Evolutionary conservation across 306 rosid genomes (phyloP), one percentile per base, ranked within the genome.

Genomic region (Vigna radiata): DNA sequence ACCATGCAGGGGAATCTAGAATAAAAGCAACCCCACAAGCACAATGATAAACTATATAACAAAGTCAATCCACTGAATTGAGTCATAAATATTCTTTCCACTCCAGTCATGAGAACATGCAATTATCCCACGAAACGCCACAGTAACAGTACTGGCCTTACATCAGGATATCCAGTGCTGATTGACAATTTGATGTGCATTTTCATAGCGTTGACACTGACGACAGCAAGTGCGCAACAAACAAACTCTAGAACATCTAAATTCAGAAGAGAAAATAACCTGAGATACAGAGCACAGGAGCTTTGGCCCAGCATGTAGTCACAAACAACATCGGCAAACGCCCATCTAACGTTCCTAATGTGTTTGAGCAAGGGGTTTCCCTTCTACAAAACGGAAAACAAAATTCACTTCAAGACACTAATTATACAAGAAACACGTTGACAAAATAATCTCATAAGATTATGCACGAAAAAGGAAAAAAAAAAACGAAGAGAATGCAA

Each of bases 321-420:
- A 79, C 97, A 93, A 46, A 82, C 86, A 74, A 95, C 29, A 88
- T 95, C 98, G n/a, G 97, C 96, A 87, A 95, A 95, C 50, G 78
- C 76, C 98, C 97, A 95, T 82, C 72, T 90, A 77, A 90, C 98
- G 58, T 95, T 95, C 87, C 98, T 88, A 81, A 95, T 90, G 79
- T 95, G 88, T 83, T 90, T 95, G 73, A 95, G 98, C 85, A 95
- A 83, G 4, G 97, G 97, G 70, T 95, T 95, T 68, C 98, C 97
- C 76, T 89, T 95, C 98, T 95, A 87, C 79, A 79, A 29, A 43
- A 53, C 49, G 23, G 27, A 50, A 74, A 27, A 25, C 1, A 25
- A 41, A 68, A 50, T 9, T 11, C 29, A 60, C 43, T 55, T 79
- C 63, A 48, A 50, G 29, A 79, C 21, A 46, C 15, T 0, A 13